Evolutionary conservation across 768 basidiomycete species (phyloP).

Genomic region (Tubosaeta sp.): DNA sequence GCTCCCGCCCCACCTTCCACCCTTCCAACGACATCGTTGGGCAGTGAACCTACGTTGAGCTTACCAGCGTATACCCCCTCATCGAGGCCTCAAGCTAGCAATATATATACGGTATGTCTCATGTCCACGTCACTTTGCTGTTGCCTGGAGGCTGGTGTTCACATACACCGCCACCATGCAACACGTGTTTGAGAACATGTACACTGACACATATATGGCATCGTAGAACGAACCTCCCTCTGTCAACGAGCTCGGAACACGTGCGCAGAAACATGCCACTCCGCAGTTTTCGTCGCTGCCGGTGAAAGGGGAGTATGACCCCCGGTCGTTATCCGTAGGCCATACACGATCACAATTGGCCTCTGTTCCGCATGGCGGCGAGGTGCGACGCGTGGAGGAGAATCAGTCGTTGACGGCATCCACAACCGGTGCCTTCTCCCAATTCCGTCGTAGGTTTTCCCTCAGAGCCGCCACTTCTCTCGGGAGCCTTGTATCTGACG

Average conservation of each 20-base stretch:
- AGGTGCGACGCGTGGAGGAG: constrained; percentile 14
- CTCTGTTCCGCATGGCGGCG: constrained; percentile 6
- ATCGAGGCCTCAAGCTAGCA: constrained; percentile 9
- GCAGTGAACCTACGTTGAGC: constrained; percentile 27
- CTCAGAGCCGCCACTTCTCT: constrained; percentile 21
- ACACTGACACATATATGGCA: constrained; percentile 9
- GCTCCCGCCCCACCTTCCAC: constrained; percentile 10
- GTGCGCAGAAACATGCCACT: neutral
- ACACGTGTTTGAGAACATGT: constrained; percentile 6
- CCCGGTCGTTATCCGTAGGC: constrained; percentile 8
- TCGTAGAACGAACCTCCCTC: constrained; percentile 19
- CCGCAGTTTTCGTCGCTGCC: constrained; percentile 63
- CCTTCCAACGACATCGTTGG: constrained; percentile 32
- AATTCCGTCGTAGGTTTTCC: constrained; percentile 21
- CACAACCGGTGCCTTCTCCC: constrained; percentile 35
- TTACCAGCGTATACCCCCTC: constrained; percentile 6
- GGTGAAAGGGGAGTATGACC: constrained; percentile 39
- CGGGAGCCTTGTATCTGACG: constrained; percentile 23
- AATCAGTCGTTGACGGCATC: constrained; percentile 36
- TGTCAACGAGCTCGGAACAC: constrained; percentile 26
- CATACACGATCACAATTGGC: constrained; percentile 3
- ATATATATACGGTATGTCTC: constrained; percentile 15
- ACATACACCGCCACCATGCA: constrained; percentile 7
- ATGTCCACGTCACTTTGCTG: constrained; percentile 13
- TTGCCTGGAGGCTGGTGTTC: constrained; percentile 15